phyloP scores from a whole-genome alignment of 1,284 basidiomycete genomes.

The Rhodotorula sp. region DNA sequence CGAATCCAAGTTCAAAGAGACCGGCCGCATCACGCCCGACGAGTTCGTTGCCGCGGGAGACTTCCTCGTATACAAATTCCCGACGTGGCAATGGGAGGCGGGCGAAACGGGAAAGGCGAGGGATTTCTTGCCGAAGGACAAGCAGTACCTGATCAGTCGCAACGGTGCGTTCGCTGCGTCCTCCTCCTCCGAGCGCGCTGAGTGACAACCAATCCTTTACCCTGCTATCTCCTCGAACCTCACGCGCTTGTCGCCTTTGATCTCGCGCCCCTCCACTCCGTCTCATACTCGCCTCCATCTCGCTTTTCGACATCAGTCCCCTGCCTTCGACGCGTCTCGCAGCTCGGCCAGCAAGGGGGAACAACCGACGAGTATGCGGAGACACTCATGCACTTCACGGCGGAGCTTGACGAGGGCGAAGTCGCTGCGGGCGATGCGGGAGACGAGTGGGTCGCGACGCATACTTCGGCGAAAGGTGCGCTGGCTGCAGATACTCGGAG shows the following conservation, averaged over 20 bases:
- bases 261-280: background rate
- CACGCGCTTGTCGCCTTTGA: background rate
- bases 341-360: slow-evolving; percentile 87
- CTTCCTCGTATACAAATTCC: slow-evolving; percentile 92
- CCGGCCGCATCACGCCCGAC: slow-evolving; percentile 73
- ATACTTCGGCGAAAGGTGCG: slow-evolving; percentile 41
- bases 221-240: background rate
- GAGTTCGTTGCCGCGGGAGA: slow-evolving; percentile 89
- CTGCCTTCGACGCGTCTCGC: slow-evolving; percentile 83
- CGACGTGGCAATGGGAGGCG: slow-evolving; percentile 85
- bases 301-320: slow-evolving; percentile 59
- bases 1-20: slow-evolving; percentile 99
- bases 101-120: slow-evolving; percentile 63
- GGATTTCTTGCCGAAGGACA: slow-evolving; percentile 89
- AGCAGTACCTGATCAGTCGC: slow-evolving; percentile 92
- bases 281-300: too few species aligned
- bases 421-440: slow-evolving; percentile 46
- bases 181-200: too few species aligned
- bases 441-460: slow-evolving; percentile 56
- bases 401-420: slow-evolving; percentile 50
- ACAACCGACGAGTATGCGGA: slow-evolving; percentile 94
- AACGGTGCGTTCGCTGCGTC: slow-evolving; percentile 56
- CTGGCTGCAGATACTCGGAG: too few species aligned
- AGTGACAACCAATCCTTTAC: too few species aligned
- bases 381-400: slow-evolving; percentile 64